phyloP scores from a whole-genome alignment of 345 rosid genomes.

The Abelmoschus esculentus region DNA sequence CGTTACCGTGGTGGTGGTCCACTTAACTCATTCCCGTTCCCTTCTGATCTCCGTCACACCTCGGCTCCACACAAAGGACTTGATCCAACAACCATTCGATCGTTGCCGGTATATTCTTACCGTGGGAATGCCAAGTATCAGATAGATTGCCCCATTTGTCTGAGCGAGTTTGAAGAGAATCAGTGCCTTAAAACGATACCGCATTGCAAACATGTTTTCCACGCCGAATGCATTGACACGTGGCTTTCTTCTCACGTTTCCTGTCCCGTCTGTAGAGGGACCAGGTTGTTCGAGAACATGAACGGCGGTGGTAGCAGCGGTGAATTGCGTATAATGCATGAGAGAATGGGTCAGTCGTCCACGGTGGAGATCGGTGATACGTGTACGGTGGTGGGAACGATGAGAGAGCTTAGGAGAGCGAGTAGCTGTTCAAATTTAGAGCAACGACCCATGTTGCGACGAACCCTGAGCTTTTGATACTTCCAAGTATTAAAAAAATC shows the following conservation, averaged over 20 bases:
- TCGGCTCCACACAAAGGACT: constrained; percentile 21
- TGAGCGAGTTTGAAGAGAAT: constrained; percentile 46
- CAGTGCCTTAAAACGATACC: constrained; percentile 43
- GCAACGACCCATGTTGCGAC: not conserved
- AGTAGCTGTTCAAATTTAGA: not conserved
- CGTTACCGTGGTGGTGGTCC: constrained; percentile 5
- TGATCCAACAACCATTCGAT: constrained; percentile 30
- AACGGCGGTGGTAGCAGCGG: not conserved
- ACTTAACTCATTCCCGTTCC: not conserved
- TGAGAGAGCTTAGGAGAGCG: not conserved
- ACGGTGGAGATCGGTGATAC: not conserved
- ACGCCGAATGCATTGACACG: constrained; percentile 39
- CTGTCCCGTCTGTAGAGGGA: constrained; percentile 60
- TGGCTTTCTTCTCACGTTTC: constrained; percentile 43
- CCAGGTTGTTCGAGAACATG: constrained; percentile 23
- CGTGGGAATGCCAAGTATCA: constrained; percentile 31
- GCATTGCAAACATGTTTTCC: constrained; percentile 45
- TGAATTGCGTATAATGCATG: not conserved
- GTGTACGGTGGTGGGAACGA: constrained; percentile 3
- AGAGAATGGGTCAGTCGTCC: not conserved
- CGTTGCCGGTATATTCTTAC: constrained; percentile 43
- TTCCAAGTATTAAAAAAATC: not conserved
- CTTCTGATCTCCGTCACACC: not conserved
- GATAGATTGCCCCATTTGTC: constrained; percentile 46
- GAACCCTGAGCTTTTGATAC: constrained; percentile 5